Base-by-base conservation (phyloP, 352 stramenopile species). In the Phytophthora vignae region DNA sequence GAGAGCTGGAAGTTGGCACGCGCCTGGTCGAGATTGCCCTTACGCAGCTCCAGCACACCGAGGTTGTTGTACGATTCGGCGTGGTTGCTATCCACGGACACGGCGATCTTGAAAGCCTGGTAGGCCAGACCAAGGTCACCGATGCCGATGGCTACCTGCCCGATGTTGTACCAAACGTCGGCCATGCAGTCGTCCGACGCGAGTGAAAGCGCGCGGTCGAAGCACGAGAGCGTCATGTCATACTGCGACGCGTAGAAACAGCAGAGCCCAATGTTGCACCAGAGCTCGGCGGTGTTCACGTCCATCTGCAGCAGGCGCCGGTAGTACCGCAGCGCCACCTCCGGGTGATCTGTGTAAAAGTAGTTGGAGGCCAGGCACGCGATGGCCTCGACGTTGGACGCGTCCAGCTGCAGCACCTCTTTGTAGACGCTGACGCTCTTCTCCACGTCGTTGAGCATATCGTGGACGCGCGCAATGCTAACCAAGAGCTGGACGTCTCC, bases 131-230 rank as follows among this genome's bases (percentile, higher is more conserved):
- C 94, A 19, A 98, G 69, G 75, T 99, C 95, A 25, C 94, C 94
- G 40, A 98, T 96, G 69, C 91, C 92, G 44, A 99, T 91, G 8
- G 88, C 95, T 33, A 98, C 90, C 59, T 98, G 94, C 1, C 93
- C 95, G 33, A 98, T 83, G 75, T 98, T 98, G 83, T 98, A 98
- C 95, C 95, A 98, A 29, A 99, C 82, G 77, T 99, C 94, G 29
- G 90, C 91, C 78, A 96, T 95, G 60, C 81, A 88, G 62, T 98
- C 92, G 77, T 98, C 95, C 53, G 83, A 93, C 11, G 93, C 93
- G 60, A 97, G 79, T 11, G 77, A 66, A 3, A 98, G 85, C 22
- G 95, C 95, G 25, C 91, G 90, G 60, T 98, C 93, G 62, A 99
- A 97, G 76, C 94, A 98, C 56, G 89, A 93, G 15, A 99, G 86